Evolutionary conservation across 2,329 filamentous ascomycete species (phyloP), one percentile per base, ranked within the genome.

Genomic region (Penicillium sp.): DNA sequence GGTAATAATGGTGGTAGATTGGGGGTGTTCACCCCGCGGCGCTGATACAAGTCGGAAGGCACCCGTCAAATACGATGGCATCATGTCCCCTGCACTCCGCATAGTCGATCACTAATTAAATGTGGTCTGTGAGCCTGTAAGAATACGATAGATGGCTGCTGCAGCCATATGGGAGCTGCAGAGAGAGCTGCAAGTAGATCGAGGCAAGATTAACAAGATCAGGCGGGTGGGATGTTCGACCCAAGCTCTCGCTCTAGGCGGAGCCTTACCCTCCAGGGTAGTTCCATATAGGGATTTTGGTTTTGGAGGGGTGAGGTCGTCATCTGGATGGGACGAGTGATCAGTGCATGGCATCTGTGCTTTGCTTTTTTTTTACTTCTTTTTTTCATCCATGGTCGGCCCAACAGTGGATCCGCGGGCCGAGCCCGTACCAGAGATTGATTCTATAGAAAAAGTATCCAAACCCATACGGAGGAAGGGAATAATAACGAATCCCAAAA

Each of bases 331-430:
- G 62, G 57, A 61, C 62, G 55, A 65, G 63, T 65, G 63, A 65
- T 64, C 63, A 64, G 49, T 59, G 55, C 53, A 65, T 60, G 38
- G 53, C 52, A 59, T 58, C 62, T 57, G 61, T 65, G 61, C 61
- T 59, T 64, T 43, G 33, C 17, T 39, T 25, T 19, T 50, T 27
- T 27, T 27, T 57, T 45, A 29, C 4, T 38, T 15, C 25, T 44
- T 29, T 21, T 29, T 29, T 19, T n/a, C 19, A 54, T 41, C 52
- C 48, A n/a, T 56, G 54, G 53, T 53, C 27, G 55, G 49, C 55
- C 55, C 43, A 57, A 57, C 49, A 57, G 64, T 66, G 62, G 64
- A 65, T 60, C 62, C 49, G 44, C 64, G 64, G 64, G 58, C 64
- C 64, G 64, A 57, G 58, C 62, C 63, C 62, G 63, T 62, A 51